Conservation (phyloP, 139 green algal species). For the Choricystis sp. region DNA sequence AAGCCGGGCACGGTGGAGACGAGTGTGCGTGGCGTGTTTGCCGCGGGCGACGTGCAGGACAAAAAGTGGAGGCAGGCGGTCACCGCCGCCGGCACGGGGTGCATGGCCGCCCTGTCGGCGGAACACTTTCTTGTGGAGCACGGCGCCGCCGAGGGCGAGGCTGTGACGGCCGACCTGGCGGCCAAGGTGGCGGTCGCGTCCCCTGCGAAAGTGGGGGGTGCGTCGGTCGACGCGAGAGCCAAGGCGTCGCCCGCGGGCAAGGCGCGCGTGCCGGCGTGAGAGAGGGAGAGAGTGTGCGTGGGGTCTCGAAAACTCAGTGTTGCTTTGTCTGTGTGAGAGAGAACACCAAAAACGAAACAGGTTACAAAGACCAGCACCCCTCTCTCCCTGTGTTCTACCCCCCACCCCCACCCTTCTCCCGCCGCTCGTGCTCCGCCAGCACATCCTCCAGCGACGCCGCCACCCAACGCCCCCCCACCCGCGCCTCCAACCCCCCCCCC, state of each 20-base stretch:
- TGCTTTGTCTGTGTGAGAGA: too few species aligned
- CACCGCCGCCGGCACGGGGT: constrained; percentile 87
- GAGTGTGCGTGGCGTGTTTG: constrained; percentile 72
- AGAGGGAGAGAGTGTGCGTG: background rate
- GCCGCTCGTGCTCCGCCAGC: constrained; percentile 21
- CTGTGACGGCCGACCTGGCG: background rate
- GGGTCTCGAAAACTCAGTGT: too few species aligned
- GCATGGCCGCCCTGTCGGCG: constrained; percentile 78
- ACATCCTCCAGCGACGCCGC: constrained; percentile 63
- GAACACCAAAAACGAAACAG: background rate
- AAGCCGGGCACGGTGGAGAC: constrained; percentile 30
- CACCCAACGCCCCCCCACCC: constrained; percentile 52
- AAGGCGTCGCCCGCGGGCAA: background rate
- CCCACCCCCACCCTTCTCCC: background rate
- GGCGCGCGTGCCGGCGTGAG: background rate
- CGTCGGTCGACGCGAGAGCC: background rate
- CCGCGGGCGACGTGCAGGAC: constrained; percentile 86
- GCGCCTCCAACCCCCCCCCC: constrained; percentile 42
- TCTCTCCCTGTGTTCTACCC: too few species aligned
- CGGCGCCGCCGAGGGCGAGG: constrained; percentile 5
- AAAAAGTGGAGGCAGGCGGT: constrained; percentile 81
- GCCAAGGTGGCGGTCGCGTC: background rate
- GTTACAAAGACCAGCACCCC: background rate
- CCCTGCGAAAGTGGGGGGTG: background rate
- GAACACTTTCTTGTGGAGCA: constrained; percentile 75